Evolutionary conservation across 352 stramenopile genomes (phyloP).

Genomic region (Globisporangium radiosum): DNA sequence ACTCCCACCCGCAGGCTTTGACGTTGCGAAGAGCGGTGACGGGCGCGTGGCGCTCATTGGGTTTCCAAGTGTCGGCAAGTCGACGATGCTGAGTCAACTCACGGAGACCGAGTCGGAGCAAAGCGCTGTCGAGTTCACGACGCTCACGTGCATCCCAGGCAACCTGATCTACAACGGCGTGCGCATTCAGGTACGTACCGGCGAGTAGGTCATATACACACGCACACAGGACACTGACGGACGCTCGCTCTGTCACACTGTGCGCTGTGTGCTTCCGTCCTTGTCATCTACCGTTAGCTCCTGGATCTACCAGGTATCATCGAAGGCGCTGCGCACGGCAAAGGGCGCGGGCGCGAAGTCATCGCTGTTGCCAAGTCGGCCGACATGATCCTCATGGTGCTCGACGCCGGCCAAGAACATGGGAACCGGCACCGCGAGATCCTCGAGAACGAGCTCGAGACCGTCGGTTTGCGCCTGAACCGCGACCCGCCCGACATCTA

Average conservation of each 20-base stretch:
- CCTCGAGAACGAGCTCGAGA: constrained; percentile 97
- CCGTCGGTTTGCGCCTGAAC: constrained; percentile 97
- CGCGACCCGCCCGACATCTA: constrained; percentile 95
- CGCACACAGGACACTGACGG: too few relatives aligned
- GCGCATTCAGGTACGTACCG: constrained; percentile 86
- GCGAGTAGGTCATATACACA: neutral
- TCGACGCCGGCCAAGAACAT: constrained; percentile 98
- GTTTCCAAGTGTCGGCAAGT: constrained; percentile 88
- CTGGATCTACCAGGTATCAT: constrained; percentile 99
- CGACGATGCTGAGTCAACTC: constrained; percentile 87
- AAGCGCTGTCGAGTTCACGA: constrained; percentile 98
- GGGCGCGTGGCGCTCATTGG: constrained; percentile 96
- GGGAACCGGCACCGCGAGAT: constrained; percentile 96
- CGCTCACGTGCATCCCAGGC: constrained; percentile 96
- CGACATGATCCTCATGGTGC: constrained; percentile 99
- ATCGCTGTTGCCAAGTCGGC: constrained; percentile 97
- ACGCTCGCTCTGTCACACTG: too few relatives aligned
- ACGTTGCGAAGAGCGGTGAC: constrained; percentile 94
- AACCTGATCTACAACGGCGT: constrained; percentile 95
- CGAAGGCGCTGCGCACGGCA: constrained; percentile 97
- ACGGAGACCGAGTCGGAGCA: constrained; percentile 96
- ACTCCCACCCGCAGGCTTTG: constrained; percentile 66
- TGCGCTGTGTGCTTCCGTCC: neutral
- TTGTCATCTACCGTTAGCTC: constrained; percentile 38
- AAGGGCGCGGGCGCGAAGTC: constrained; percentile 96